A percentile compares a stretch with the other conserved stretches of the same genome.
These are phyloP conservation scores for Aureobasidium sp. DNA, from an alignment of 2,329 filamentous ascomycete species.

Conservation along the genomic window DNA sequence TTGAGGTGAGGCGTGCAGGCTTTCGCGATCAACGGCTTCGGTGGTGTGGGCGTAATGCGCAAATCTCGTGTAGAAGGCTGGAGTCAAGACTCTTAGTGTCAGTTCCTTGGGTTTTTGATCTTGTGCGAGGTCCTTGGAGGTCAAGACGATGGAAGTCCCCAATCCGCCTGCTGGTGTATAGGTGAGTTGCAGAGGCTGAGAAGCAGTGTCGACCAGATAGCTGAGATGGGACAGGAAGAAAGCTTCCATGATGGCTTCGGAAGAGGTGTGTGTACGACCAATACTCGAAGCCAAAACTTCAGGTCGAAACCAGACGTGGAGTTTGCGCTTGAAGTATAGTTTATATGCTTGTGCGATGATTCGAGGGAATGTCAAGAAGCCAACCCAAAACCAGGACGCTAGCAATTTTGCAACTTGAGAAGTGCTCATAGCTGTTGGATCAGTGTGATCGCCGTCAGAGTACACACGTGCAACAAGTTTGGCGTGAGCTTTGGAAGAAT, in stretches of 20 bases:
- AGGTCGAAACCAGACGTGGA: conserved; percentile 58
- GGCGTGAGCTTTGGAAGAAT: conserved; percentile 49
- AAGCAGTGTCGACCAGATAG: conserved; percentile 41
- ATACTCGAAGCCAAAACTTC: conserved; percentile 52
- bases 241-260: conserved; percentile 37
- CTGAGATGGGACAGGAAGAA: conserved; percentile 33
- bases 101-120: conserved; percentile 33
- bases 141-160: conserved; percentile 1
- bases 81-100: conserved; percentile 52
- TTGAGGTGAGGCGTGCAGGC: conserved; percentile 40
- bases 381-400: conserved; percentile 56
- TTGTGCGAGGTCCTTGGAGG: conserved; percentile 19
- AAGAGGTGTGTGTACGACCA: conserved; percentile 42
- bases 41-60: conserved; percentile 53
- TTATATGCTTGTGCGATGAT: conserved; percentile 52
- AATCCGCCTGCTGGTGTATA: conserved; percentile 41
- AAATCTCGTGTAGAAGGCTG: conserved; percentile 59
- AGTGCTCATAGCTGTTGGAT: conserved; percentile 40
- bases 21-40: conserved; percentile 54
- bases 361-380: conserved; percentile 55
- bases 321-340: conserved; percentile 47
- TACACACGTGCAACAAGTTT: conserved; percentile 55
- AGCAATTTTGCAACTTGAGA: conserved; percentile 23
- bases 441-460: conserved; percentile 42
- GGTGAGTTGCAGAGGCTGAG: conserved; percentile 39